Conservation (phyloP, 441 rosid species). For the Eugenia klotzschiana region DNA sequence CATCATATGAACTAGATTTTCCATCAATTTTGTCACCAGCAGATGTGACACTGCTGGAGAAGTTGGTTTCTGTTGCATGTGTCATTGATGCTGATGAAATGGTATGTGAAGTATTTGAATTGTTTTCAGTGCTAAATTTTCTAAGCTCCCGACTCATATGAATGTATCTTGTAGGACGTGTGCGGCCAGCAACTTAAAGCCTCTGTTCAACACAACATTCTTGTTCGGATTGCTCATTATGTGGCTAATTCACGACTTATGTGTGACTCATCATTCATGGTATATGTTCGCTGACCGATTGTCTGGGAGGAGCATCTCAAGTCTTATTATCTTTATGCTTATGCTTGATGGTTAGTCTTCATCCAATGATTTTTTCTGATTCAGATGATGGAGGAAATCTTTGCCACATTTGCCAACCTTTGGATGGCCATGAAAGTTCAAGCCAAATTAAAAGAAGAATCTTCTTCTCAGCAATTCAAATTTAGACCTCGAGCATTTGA, state of each 20-base stretch:
- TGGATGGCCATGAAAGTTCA: slow-evolving; percentile 82
- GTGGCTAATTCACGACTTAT: slow-evolving; percentile 44
- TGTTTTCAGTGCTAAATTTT: not conserved
- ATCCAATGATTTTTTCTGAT: slow-evolving; percentile 10
- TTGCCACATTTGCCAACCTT: slow-evolving; percentile 39
- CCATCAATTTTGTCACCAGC: slow-evolving; percentile 25
- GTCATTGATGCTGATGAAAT: slow-evolving; percentile 29
- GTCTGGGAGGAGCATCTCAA: not conserved
- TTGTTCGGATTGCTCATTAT: slow-evolving; percentile 47
- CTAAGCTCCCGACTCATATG: slow-evolving; percentile 1
- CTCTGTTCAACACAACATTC: slow-evolving; percentile 41
- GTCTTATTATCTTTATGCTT: not conserved
- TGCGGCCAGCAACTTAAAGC: slow-evolving; percentile 45
- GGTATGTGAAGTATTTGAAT: slow-evolving; percentile 8
- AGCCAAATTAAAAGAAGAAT: slow-evolving; percentile 46
- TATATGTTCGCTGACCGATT: slow-evolving; percentile 8
- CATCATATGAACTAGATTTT: slow-evolving; percentile 21
- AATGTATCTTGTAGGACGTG: slow-evolving; percentile 13
- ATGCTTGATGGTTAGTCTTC: slow-evolving; percentile 6
- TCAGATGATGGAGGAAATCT: slow-evolving; percentile 59
- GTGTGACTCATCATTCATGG: slow-evolving; percentile 57
- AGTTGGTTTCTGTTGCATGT: slow-evolving; percentile 39
- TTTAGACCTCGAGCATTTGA: slow-evolving; percentile 73
- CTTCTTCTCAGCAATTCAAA: slow-evolving; percentile 45
- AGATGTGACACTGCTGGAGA: slow-evolving; percentile 47